phyloP scores from a whole-genome alignment of 2,329 filamentous ascomycete genomes.

The Nothomitra cinnamomea region DNA sequence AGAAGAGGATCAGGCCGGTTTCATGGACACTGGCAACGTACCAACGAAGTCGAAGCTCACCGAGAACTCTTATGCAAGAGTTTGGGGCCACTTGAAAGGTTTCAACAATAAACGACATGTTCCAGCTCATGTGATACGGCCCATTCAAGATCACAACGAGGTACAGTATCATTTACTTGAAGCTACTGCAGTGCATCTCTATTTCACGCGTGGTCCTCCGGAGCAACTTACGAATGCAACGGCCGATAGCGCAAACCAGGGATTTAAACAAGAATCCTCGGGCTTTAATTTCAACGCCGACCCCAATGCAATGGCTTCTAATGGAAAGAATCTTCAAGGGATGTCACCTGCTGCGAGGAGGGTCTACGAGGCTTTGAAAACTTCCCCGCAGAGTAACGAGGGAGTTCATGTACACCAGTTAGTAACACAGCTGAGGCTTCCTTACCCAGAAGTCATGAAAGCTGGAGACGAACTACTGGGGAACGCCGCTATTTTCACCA shows the following conservation, averaged over 20 bases:
- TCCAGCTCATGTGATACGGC: slow-evolving; percentile 62
- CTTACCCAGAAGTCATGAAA: slow-evolving; percentile 50
- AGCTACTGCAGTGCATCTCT: slow-evolving; percentile 73
- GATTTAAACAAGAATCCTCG: background rate
- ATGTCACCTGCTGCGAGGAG: slow-evolving; percentile 44
- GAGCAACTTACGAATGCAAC: slow-evolving; percentile 18
- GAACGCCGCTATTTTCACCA: slow-evolving; percentile 68
- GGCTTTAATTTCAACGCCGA: background rate
- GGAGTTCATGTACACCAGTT: slow-evolving; percentile 71
- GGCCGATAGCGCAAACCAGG: slow-evolving; percentile 26
- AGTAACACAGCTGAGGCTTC: slow-evolving; percentile 45
- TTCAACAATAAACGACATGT: slow-evolving; percentile 76
- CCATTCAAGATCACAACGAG: slow-evolving; percentile 76
- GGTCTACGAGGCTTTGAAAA: slow-evolving; percentile 54
- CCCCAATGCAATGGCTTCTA: background rate
- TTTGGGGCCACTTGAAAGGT: slow-evolving; percentile 68
- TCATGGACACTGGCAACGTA: slow-evolving; percentile 27
- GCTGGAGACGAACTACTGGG: slow-evolving; percentile 69
- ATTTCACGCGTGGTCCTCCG: slow-evolving; percentile 54
- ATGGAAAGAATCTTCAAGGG: slow-evolving; percentile 14
- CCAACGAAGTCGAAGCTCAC: slow-evolving; percentile 37
- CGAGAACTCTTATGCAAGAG: slow-evolving; percentile 65
- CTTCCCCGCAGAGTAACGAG: slow-evolving; percentile 55
- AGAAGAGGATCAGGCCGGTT: slow-evolving; percentile 38
- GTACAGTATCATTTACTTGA: slow-evolving; percentile 85